phyloP scores from a whole-genome alignment of 768 basidiomycete genomes.

The Lenzites betulinus region DNA sequence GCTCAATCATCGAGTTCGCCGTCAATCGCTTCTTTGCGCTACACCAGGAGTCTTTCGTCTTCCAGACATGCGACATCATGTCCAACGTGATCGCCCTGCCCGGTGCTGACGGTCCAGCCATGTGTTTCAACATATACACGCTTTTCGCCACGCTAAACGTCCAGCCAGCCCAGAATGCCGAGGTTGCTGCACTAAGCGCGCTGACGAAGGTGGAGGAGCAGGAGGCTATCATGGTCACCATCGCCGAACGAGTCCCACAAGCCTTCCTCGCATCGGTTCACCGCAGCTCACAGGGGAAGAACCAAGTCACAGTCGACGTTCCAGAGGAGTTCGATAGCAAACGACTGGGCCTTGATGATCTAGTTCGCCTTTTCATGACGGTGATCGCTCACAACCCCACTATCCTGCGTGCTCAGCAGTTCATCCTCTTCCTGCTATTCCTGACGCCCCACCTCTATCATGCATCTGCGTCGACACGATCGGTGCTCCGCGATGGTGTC shows the following conservation, averaged over 20 bases:
- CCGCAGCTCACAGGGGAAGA: constrained; percentile 37
- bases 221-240: constrained; percentile 67
- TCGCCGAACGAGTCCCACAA: constrained; percentile 75
- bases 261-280: constrained; percentile 60
- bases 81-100: constrained; percentile 56
- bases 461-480: constrained; percentile 52
- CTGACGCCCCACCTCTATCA: constrained; percentile 60
- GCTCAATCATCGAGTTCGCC: constrained; percentile 69
- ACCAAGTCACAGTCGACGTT: constrained; percentile 37
- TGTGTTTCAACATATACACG: constrained; percentile 56
- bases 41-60: constrained; percentile 73
- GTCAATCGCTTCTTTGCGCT: constrained; percentile 71
- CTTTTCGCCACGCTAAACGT: constrained; percentile 60
- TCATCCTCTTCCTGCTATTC: constrained; percentile 61
- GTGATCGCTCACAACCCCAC: constrained; percentile 77
- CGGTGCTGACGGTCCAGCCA: constrained; percentile 49
- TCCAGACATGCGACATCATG: constrained; percentile 68
- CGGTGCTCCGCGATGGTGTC: constrained; percentile 65
- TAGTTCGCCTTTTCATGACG: constrained; percentile 73
- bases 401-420: constrained; percentile 67
- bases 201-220: constrained; percentile 65
- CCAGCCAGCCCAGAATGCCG: constrained; percentile 39
- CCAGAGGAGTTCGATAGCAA: constrained; percentile 63
- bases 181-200: constrained; percentile 68
- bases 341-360: constrained; percentile 59